A percentile compares a stretch with the other conserved stretches of the same genome.
phyloP scores from a whole-genome alignment of 352 stramenopile species.

The Globisporangium orthogonon region DNA sequence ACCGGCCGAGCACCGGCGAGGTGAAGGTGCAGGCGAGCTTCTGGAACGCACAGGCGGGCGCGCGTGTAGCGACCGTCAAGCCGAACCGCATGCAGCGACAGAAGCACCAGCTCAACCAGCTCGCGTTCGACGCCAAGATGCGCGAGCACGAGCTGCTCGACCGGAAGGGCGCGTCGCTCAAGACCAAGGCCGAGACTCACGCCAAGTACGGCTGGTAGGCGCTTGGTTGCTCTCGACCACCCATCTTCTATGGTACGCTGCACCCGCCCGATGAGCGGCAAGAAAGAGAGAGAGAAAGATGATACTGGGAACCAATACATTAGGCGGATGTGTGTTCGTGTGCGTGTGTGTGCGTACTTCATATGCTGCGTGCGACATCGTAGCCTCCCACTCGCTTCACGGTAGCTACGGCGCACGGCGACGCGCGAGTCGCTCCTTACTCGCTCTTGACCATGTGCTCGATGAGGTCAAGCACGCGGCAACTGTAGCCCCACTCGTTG shows the following conservation, averaged over 20 bases:
- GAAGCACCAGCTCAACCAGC: conserved; percentile 80
- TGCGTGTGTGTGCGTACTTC: too few relatives aligned
- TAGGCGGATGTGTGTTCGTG: too few relatives aligned
- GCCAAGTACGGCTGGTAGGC: conserved; percentile 77
- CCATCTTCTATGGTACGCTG: too few relatives aligned
- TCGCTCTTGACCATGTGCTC: conserved; percentile 94
- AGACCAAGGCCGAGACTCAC: conserved; percentile 73
- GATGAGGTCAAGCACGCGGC: conserved; percentile 96
- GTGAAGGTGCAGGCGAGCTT: conserved; percentile 69
- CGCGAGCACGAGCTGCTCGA: conserved; percentile 71
- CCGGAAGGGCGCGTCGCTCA: conserved; percentile 49
- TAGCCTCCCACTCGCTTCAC: neutral
- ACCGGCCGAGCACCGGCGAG: conserved; percentile 13
- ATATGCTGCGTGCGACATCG: neutral
- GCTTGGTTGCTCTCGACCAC: too few relatives aligned
- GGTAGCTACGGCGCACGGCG: too few relatives aligned
- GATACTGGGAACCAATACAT: neutral
- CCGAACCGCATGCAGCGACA: conserved; percentile 68
- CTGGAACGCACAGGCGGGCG: conserved; percentile 54
- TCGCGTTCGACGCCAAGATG: conserved; percentile 71
- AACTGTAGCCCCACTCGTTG: conserved; percentile 99
- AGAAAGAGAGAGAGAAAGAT: too few relatives aligned
- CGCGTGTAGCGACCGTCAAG: conserved; percentile 44
- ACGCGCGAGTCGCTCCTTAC: conserved; percentile 18
- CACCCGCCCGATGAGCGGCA: too few relatives aligned